Percentiles rank a stretch among this genome's conserved stretches.
Conservation (phyloP, 2,329 filamentous ascomycete genomes). For the Ambrosiella cleistominuta region DNA sequence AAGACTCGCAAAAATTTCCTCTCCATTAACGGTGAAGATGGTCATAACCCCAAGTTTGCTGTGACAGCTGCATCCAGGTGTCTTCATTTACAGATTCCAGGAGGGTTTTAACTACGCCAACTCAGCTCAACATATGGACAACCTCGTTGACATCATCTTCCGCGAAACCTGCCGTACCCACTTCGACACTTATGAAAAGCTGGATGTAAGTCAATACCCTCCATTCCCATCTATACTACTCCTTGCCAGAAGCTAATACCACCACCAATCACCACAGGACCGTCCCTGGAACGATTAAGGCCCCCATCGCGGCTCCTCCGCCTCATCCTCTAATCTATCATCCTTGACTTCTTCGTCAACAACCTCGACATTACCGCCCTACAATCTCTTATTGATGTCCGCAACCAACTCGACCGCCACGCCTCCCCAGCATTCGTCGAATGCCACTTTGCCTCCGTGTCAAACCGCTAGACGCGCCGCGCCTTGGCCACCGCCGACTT, state of each 20-base stretch:
- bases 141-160: conserved; percentile 29
- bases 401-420: conserved; percentile 35
- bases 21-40: conserved; percentile 31
- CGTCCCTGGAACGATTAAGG: conserved; percentile 39
- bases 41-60: conserved; percentile 30
- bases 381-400: conserved; percentile 38
- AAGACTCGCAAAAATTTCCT: conserved; percentile 22
- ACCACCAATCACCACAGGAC: conserved; percentile 18
- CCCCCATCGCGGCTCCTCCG: conserved; percentile 21
- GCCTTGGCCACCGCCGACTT: conserved; percentile 39
- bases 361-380: conserved; percentile 39
- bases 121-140: conserved; percentile 32
- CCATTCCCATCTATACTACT: neutral
- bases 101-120: conserved; percentile 41
- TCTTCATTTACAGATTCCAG: conserved; percentile 37
- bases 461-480: conserved; percentile 39
- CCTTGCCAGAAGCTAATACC: neutral
- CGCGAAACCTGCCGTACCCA: conserved; percentile 28
- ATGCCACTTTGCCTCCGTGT: conserved; percentile 37
- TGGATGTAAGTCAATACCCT: conserved; percentile 24
- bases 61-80: conserved; percentile 32
- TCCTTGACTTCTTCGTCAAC: conserved; percentile 42
- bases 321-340: conserved; percentile 33
- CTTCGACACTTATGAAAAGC: conserved; percentile 25
- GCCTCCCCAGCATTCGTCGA: conserved; percentile 30